Conservation (phyloP, 345 rosid species). For the Euphorbia tirucalli region DNA sequence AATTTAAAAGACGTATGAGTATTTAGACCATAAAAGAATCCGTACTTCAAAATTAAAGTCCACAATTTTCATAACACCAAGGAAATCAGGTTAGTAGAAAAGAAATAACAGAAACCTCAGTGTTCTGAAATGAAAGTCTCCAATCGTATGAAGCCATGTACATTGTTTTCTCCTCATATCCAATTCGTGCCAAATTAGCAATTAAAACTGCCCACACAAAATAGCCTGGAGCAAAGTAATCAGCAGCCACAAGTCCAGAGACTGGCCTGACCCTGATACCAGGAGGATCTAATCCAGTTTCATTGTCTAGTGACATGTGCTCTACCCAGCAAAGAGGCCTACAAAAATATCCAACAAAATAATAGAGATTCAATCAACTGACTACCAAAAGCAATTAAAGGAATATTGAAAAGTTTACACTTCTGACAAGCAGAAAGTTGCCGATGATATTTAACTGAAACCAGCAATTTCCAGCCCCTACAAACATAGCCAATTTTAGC, state of each 20-base stretch:
- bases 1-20: slow-evolving; percentile 13
- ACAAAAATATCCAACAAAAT: slow-evolving; percentile 20
- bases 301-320: slow-evolving; percentile 94
- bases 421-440: slow-evolving; percentile 2
- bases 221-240: slow-evolving; percentile 93
- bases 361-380: slow-evolving; percentile 6
- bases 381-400: slow-evolving; percentile 10
- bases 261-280: slow-evolving; percentile 82
- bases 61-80: neutral
- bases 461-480: neutral
- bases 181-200: slow-evolving; percentile 89
- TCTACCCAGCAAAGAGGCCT: slow-evolving; percentile 97
- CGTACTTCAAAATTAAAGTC: slow-evolving; percentile 1
- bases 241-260: slow-evolving; percentile 95
- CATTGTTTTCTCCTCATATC: slow-evolving; percentile 96
- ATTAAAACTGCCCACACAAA: slow-evolving; percentile 98
- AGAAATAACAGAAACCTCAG: slow-evolving; percentile 52
- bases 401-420: slow-evolving; percentile 8
- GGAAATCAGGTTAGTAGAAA: neutral
- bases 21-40: neutral
- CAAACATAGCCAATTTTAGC: neutral
- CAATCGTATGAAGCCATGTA: slow-evolving; percentile 98
- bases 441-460: neutral
- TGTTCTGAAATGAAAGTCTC: slow-evolving; percentile 93
- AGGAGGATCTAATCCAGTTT: slow-evolving; percentile 87